phyloP scores from a whole-genome alignment of 345 rosid genomes.

The Melaleuca quinquenervia region DNA sequence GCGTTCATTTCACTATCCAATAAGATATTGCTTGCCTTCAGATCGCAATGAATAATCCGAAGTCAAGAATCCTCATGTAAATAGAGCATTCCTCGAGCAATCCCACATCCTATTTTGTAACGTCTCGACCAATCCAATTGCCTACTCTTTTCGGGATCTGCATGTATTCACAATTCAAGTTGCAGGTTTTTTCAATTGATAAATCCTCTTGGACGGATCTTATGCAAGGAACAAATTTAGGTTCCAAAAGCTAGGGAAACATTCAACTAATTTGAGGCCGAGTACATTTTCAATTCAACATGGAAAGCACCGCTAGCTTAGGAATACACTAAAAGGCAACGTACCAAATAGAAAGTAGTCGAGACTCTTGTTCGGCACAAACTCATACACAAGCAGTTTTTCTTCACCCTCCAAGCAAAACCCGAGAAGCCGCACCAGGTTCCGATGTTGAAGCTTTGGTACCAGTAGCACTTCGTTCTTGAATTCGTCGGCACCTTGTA shows the following conservation, averaged over 20 bases:
- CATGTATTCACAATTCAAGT: too few relatives aligned
- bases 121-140: slow-evolving; percentile 8
- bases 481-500: background rate
- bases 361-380: too few relatives aligned
- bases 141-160: too few relatives aligned
- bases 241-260: too few relatives aligned
- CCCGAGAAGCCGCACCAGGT: background rate
- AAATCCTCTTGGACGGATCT: too few relatives aligned
- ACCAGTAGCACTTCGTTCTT: background rate
- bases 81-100: slow-evolving; percentile 15
- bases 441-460: background rate
- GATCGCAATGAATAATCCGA: slow-evolving; percentile 12
- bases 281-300: too few relatives aligned
- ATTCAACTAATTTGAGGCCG: too few relatives aligned
- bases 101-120: slow-evolving; percentile 6
- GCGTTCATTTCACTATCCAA: slow-evolving; percentile 13
- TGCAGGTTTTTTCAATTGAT: too few relatives aligned
- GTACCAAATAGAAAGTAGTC: too few relatives aligned
- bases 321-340: too few relatives aligned
- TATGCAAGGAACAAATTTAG: too few relatives aligned
- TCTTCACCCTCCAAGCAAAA: background rate
- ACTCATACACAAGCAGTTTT: background rate
- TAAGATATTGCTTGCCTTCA: slow-evolving; percentile 17
- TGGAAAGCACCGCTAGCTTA: too few relatives aligned
- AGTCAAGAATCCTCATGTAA: slow-evolving; percentile 16